Base-by-base conservation (phyloP, 306 rosid species). In the Trifolium subterraneum region DNA sequence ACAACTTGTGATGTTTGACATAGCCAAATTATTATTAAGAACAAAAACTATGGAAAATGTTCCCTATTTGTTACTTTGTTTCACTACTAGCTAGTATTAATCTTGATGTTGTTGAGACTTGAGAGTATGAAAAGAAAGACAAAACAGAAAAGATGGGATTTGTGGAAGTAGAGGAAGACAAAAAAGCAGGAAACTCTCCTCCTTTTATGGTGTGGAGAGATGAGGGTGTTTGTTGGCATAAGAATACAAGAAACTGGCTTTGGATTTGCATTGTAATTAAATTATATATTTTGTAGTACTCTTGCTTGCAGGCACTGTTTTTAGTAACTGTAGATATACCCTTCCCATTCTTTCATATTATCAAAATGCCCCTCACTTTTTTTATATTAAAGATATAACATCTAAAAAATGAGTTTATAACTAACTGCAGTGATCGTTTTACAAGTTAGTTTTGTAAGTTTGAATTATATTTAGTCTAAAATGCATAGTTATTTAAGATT, bases 1-100 rank as follows among this genome's bases (percentile, higher is more conserved):
- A 72, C 92, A 79, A 10, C 91, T 85, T 68, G 95, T 87, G 85
- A 87, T 83, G 82, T 85, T 93, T 83, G 98, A 93, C 98, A 90
- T 90, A 72, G 27, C 68, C 77, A 66, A 29, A 29, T 29, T 29
- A 29, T 4, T 29, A 66, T 27, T 25, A 58, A 58, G 31, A 72
- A 56, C 51, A 75, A 73, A 31, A 78, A 65, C 42, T 64, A 51
- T 10, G 27, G 11, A 27, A 25, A 59, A 59, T 59, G 39, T 59
- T 59, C 39, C 39, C 19, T 59, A 18, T 59, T 59, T 18, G 16
- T 66, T 64, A 48, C 70, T 19, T 76, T 76, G 68, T 76, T 76
- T 72, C 60, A 71, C 55, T 39, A 74, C 12, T 50, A 66, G 31
- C 4, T 51, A 68, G 63, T 19, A 75, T n/a, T 27, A 27, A 3